Evolutionary conservation across 768 basidiomycete genomes (phyloP).

Genomic region (Mycena amicta): DNA sequence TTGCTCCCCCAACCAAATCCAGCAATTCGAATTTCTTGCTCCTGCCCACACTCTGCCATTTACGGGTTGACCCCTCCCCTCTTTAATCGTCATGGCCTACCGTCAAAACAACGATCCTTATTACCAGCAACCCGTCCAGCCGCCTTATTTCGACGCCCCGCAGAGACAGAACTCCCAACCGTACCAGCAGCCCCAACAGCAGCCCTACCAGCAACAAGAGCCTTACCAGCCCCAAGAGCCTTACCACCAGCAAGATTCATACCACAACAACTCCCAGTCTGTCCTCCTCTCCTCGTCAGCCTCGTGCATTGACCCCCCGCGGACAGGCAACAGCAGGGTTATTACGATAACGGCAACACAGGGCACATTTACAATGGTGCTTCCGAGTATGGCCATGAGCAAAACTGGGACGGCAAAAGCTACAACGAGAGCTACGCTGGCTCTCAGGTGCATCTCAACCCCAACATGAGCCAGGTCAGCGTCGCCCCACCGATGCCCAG

Average conservation of each 20-base stretch:
- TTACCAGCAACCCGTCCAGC: constrained; percentile 32
- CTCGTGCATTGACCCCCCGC: constrained; percentile 3
- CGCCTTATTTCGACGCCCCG: not conserved
- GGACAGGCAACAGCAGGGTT: constrained; percentile 7
- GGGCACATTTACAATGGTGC: constrained; percentile 37
- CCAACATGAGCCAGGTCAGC: constrained; percentile 58
- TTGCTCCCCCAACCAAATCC: not conserved
- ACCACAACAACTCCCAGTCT: constrained; percentile 22
- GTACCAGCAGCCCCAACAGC: constrained; percentile 3
- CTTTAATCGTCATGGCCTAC: constrained; percentile 51
- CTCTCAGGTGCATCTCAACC: constrained; percentile 74
- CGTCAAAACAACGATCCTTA: constrained; percentile 58
- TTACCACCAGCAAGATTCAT: constrained; percentile 23
- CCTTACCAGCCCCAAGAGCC: not conserved
- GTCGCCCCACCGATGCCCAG: constrained; percentile 59
- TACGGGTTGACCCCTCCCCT: constrained; percentile 18
- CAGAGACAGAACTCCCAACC: constrained; percentile 15
- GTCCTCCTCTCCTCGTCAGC: constrained; percentile 25
- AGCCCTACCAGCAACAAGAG: constrained; percentile 5
- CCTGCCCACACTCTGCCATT: constrained; percentile 13
- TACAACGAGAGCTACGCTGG: constrained; percentile 66
- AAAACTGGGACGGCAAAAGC: constrained; percentile 55
- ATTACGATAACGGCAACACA: constrained; percentile 1
- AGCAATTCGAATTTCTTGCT: constrained; percentile 9
- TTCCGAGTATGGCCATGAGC: constrained; percentile 36